These are phyloP conservation scores for Flaveria ramosissima DNA, from an alignment of 129 eudicot species.

Conservation along the genomic window DNA sequence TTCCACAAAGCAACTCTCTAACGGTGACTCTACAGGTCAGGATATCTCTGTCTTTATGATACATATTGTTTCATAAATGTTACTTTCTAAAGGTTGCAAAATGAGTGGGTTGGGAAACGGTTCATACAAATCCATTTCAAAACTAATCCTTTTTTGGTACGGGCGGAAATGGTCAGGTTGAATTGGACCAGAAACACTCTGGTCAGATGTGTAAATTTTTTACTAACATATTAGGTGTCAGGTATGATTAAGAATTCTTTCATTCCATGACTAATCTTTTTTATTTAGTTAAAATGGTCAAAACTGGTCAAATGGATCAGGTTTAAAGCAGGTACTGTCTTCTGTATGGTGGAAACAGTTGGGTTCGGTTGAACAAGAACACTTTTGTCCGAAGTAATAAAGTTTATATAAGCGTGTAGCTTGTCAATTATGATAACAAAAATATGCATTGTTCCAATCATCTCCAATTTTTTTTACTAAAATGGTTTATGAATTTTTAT, in stretches of 20 bases:
- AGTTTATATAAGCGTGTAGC: background rate
- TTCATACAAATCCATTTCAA: background rate
- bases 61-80: background rate
- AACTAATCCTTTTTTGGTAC: background rate
- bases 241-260: background rate
- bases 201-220: background rate
- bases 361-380: background rate
- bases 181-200: background rate
- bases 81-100: background rate
- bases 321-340: background rate
- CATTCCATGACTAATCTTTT: background rate
- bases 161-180: background rate
- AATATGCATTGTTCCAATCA: background rate
- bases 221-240: background rate
- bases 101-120: background rate
- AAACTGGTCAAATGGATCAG: background rate
- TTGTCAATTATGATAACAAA: background rate
- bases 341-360: background rate
- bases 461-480: background rate
- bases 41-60: conserved; percentile 24
- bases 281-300: background rate
- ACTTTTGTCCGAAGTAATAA: background rate
- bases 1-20: conserved; percentile 59
- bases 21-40: conserved; percentile 58
- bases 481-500: background rate